These are phyloP conservation scores for Colletotrichum magnum DNA, from an alignment of 2,329 filamentous ascomycete genomes.

Conservation along the genomic window DNA sequence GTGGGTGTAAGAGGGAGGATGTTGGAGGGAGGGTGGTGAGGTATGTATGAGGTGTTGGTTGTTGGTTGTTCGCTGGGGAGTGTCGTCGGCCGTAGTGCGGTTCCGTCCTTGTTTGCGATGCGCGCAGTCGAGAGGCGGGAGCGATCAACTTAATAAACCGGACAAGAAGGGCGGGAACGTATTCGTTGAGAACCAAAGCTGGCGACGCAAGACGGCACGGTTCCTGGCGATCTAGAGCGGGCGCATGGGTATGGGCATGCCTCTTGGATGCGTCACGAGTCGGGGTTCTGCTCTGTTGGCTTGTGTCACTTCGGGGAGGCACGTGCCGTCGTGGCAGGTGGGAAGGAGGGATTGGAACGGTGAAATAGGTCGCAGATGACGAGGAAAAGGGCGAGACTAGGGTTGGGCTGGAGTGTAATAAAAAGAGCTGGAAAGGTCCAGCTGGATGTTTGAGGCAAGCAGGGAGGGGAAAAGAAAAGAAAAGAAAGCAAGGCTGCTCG, in stretches of 20 bases:
- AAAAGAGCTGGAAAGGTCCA: background rate
- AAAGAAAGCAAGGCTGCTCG: background rate
- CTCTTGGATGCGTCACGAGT: slow-evolving; percentile 39
- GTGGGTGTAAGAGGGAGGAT: too few relatives aligned
- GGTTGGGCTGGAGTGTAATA: too few relatives aligned
- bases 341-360: background rate
- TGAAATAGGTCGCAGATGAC: background rate
- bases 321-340: slow-evolving; percentile 18
- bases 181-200: background rate
- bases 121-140: too few relatives aligned
- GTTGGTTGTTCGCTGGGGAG: too few relatives aligned
- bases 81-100: too few relatives aligned
- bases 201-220: background rate
- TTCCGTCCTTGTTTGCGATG: too few relatives aligned
- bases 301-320: slow-evolving; percentile 33
- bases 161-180: background rate
- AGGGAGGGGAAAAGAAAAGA: slow-evolving; percentile 2
- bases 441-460: background rate
- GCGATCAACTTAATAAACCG: slow-evolving; percentile 2
- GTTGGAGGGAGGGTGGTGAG: too few relatives aligned
- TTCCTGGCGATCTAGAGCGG: slow-evolving; percentile 29
- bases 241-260: slow-evolving; percentile 24
- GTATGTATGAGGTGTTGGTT: too few relatives aligned
- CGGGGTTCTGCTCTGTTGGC: slow-evolving; percentile 7
- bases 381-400: background rate